Evolutionary conservation across 164 flowering plant genomes (phyloP).

Genomic region (Aristolochia fimbriata): DNA sequence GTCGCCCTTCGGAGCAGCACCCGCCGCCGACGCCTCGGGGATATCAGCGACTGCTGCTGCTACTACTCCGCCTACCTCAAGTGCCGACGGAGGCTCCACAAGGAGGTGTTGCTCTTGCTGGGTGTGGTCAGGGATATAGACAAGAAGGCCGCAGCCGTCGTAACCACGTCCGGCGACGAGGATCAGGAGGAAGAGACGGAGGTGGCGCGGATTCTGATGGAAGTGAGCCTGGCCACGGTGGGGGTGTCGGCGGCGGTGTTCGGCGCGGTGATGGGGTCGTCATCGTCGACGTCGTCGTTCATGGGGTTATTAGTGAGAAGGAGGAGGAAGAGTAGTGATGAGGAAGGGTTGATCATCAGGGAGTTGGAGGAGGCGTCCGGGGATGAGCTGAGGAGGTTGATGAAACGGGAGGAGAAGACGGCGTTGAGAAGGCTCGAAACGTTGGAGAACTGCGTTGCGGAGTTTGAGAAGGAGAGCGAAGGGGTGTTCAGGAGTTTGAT

Average conservation of each 20-base stretch:
- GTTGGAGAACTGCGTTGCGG: constrained; percentile 39
- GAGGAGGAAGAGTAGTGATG: constrained; percentile 18
- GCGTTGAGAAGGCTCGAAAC: constrained; percentile 31
- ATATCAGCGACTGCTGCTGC: too few relatives aligned
- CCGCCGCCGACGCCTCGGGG: too few relatives aligned
- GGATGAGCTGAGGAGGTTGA: constrained; percentile 26
- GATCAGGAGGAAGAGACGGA: constrained; percentile 22
- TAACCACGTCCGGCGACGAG: too few relatives aligned
- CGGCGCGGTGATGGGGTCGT: constrained; percentile 28
- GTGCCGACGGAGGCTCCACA: constrained; percentile 27
- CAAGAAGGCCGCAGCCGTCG: not conserved
- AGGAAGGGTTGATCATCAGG: constrained; percentile 14
- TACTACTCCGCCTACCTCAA: constrained; percentile 22
- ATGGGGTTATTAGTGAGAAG: constrained; percentile 21
- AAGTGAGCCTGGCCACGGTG: constrained; percentile 28
- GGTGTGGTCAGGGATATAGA: constrained; percentile 18
- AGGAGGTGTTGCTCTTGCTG: constrained; percentile 29
- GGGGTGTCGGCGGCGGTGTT: constrained; percentile 34
- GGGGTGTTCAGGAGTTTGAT: constrained; percentile 60
- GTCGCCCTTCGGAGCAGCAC: constrained; percentile 41
- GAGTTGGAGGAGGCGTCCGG: constrained; percentile 31
- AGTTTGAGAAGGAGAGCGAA: constrained; percentile 42
- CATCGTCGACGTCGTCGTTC: constrained; percentile 8
- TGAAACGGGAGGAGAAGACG: constrained; percentile 35
- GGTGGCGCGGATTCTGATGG: constrained; percentile 21